Conservation (phyloP, 352 stramenopile genomes). For the Globisporangium parvum region DNA sequence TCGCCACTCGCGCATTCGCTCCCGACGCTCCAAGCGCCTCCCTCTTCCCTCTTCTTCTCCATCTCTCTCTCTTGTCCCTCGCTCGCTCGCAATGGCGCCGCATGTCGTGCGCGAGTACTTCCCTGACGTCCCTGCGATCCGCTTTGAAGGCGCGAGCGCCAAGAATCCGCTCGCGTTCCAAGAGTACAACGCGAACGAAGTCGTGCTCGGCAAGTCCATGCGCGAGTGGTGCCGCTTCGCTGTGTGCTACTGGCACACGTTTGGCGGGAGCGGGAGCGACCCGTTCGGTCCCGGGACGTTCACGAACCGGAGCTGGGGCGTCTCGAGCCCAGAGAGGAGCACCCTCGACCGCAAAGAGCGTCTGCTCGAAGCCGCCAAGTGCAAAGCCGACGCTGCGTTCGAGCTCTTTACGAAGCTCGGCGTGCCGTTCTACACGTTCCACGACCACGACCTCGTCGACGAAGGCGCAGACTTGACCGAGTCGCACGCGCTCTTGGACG, state of each 20-base stretch:
- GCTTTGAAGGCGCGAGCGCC: slow-evolving; percentile 42
- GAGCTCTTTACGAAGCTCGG: slow-evolving; percentile 86
- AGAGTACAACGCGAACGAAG: slow-evolving; percentile 73
- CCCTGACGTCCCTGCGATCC: slow-evolving; percentile 46
- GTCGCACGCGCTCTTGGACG: slow-evolving; percentile 27
- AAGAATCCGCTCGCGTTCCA: slow-evolving; percentile 57
- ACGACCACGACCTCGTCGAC: slow-evolving; percentile 74
- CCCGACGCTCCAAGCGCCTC: too few species aligned
- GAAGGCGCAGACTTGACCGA: slow-evolving; percentile 53
- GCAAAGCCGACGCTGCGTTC: slow-evolving; percentile 77
- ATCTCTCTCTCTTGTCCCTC: background rate
- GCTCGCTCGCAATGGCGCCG: slow-evolving; percentile 4
- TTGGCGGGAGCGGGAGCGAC: slow-evolving; percentile 25
- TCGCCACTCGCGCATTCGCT: background rate
- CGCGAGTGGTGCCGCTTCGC: slow-evolving; percentile 56
- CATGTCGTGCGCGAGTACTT: slow-evolving; percentile 41
- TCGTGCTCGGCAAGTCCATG: slow-evolving; percentile 77
- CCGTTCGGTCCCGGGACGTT: slow-evolving; percentile 33
- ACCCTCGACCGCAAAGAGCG: slow-evolving; percentile 38
- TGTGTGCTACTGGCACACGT: slow-evolving; percentile 63
- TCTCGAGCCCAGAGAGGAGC: slow-evolving; percentile 5
- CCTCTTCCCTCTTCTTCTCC: background rate
- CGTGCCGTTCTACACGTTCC: slow-evolving; percentile 83
- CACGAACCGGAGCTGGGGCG: slow-evolving; percentile 38
- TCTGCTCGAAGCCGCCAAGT: slow-evolving; percentile 60